Conservation (phyloP, 768 basidiomycete species). For the Lactarius hengduanensis region DNA sequence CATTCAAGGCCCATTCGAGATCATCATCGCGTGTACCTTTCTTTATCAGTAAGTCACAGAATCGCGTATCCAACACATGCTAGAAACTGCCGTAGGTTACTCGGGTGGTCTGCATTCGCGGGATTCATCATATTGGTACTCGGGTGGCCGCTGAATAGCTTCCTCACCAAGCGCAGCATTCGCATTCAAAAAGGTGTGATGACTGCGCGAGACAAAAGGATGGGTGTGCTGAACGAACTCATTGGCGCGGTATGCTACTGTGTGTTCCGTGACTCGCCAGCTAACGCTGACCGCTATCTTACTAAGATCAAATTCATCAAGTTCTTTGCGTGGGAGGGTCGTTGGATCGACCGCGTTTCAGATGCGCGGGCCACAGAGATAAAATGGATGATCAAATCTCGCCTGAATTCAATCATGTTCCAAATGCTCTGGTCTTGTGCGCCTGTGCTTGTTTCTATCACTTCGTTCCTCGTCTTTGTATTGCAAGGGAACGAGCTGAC, state of each 20-base stretch:
- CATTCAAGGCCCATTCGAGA: slow-evolving; percentile 65
- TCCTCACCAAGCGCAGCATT: slow-evolving; percentile 57
- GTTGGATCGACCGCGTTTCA: slow-evolving; percentile 66
- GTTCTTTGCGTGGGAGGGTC: slow-evolving; percentile 79
- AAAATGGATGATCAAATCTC: slow-evolving; percentile 74
- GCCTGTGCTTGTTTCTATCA: slow-evolving; percentile 76
- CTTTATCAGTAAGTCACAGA: slow-evolving; percentile 60
- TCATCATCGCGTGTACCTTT: slow-evolving; percentile 68
- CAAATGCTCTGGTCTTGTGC: slow-evolving; percentile 69
- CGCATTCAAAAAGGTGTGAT: slow-evolving; percentile 59
- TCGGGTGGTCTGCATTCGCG: slow-evolving; percentile 70
- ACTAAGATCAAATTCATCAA: slow-evolving; percentile 70
- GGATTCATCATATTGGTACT: slow-evolving; percentile 68
- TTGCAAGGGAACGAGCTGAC: slow-evolving; percentile 72
- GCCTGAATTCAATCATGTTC: slow-evolving; percentile 72
- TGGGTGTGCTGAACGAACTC: slow-evolving; percentile 75
- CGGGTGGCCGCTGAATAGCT: slow-evolving; percentile 71
- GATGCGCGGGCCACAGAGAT: slow-evolving; percentile 70
- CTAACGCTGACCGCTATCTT: background rate
- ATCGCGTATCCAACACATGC: background rate
- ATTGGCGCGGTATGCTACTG: slow-evolving; percentile 54
- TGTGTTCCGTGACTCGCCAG: background rate
- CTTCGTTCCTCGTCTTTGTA: slow-evolving; percentile 75
- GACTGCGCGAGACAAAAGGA: slow-evolving; percentile 69
- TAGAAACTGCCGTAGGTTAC: slow-evolving; percentile 42